Base-by-base conservation (phyloP, 805 yeast genomes). In the Jamesozyma rosinii region DNA sequence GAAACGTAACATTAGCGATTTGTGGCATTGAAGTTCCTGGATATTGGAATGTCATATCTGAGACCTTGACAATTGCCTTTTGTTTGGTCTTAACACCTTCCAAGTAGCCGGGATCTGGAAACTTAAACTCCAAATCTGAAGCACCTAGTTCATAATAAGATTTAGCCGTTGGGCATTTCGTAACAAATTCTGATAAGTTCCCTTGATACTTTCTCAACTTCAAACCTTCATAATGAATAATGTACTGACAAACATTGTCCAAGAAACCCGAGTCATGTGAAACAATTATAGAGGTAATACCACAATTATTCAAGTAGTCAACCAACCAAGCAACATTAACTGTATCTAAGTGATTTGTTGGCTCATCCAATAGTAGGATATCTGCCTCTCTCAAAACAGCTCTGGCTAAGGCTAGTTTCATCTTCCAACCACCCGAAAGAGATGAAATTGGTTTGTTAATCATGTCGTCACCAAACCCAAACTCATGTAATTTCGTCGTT, bases 41-140 rank as follows among this genome's bases (percentile, higher is more conserved):
- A 76, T 89, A 89, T 79, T 88, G 95, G 95, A 89, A 89, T 59
- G 92, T 66, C 95, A 89, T 87, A 77, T 83, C 79, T 50, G 83
- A 73, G 55, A 89, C 96, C 79, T 89, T 89, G 65, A 89, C 96
- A 71, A 89, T 89, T 64, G 97, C 97, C 76, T 88, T 88, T 75
- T 88, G 96, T 77, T 89, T 89, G 67, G 97, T 89, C 83, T 89
- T 89, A 64, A 89, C 97, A 83, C 97, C 97, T 78, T 89, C 96
- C 65, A 89, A 81, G 92, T 81, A 88, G 82, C 97, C 97, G 69
- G 97, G 97, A 73, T 82, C 95, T 68, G 97, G 97, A 95, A 89
- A 89, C 55, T 63, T 68, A 81, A 89, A 89, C 73, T 87, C 94
- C 61, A 86, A 70, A 67, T 84, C 95, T 56, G 97, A 88, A 63